Base-by-base conservation (phyloP, 306 rosid species). In the Prosopis cineraria region DNA sequence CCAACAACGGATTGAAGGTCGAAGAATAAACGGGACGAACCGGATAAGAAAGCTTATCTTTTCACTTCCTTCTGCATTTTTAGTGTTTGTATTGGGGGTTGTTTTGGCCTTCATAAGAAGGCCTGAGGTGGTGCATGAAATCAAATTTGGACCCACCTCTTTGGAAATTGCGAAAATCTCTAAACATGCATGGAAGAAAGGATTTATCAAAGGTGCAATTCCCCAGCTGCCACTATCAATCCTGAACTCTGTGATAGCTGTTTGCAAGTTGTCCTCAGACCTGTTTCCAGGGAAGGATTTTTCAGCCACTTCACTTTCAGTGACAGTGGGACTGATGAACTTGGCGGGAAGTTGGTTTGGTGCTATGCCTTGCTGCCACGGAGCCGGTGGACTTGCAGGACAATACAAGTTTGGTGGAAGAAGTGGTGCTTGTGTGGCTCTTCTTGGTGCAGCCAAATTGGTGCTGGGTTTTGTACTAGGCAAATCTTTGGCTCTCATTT, bases 71-170 rank as follows among this genome's bases (percentile, higher is more conserved):
- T 55, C 62, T 22, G 62, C 62, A 10, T 55, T 55, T 55, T 1
- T 55, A 9, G 62, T 55, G 2, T 55, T 55, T 55, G 62, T 55
- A 10, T 55, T 55, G 31, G 62, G 62, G 16, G 62, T 22, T 22
- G 62, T 55, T 24, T 55, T 55, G 62, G 62, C 62, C 14, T 55
- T 55, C 62, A 24, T 55, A 55, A 55, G 62, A 55, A 55, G 31
- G 31, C 62, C 62, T 24, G 22, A 22, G 1, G 62, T 55, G 16
- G 62, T 55, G 62, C 30, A 55, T 55, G 62, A 55, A 22, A 55
- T 55, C 29, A 24, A 55, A 24, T 55, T 55, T 55, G 62, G 62
- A 55, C 62, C 62, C 29, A 2, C 31, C 24, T 24, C 62, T 55
- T 55, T 55, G 22, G 31, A 22, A 52, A 9, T 52, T n/a, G 59